Percentiles rank a stretch among this genome's conserved stretches.
Evolutionary conservation across 2,329 filamentous ascomycete genomes (phyloP).

Genomic region (Periconia digitata): DNA sequence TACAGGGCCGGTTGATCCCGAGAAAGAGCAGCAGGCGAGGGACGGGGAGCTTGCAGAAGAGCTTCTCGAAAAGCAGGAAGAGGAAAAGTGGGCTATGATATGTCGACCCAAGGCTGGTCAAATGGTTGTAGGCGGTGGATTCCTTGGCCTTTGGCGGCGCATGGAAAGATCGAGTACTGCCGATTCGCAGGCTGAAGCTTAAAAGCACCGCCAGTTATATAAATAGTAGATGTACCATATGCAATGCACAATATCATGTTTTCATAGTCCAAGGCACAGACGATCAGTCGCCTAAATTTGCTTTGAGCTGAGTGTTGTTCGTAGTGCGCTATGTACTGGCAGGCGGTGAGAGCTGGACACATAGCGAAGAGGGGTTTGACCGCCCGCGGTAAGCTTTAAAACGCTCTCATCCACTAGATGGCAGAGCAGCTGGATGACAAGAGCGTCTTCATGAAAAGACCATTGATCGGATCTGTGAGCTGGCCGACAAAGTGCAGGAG

Average conservation of each 20-base stretch:
- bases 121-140: slow-evolving; percentile 40
- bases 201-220: neutral
- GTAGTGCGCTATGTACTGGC: too few species aligned
- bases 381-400: slow-evolving; percentile 25
- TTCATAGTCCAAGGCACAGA: too few species aligned
- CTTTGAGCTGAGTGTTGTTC: too few species aligned
- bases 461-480: slow-evolving; percentile 7
- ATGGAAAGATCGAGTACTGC: slow-evolving; percentile 23
- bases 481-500: slow-evolving; percentile 1
- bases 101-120: slow-evolving; percentile 42
- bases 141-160: slow-evolving; percentile 40
- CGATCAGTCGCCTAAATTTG: too few species aligned
- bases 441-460: slow-evolving; percentile 6
- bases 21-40: slow-evolving; percentile 25
- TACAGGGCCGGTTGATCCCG: slow-evolving; percentile 16
- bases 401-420: slow-evolving; percentile 8
- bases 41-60: slow-evolving; percentile 31
- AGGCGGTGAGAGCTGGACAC: too few species aligned
- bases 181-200: slow-evolving; percentile 1
- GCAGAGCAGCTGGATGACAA: slow-evolving; percentile 2
- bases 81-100: slow-evolving; percentile 40
- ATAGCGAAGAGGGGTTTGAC: too few species aligned
- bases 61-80: slow-evolving; percentile 26
- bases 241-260: neutral
- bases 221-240: slow-evolving; percentile 1